Evolutionary conservation across 148 eudicot genomes (phyloP).

Genomic region (Heliamphora exappendiculata): DNA sequence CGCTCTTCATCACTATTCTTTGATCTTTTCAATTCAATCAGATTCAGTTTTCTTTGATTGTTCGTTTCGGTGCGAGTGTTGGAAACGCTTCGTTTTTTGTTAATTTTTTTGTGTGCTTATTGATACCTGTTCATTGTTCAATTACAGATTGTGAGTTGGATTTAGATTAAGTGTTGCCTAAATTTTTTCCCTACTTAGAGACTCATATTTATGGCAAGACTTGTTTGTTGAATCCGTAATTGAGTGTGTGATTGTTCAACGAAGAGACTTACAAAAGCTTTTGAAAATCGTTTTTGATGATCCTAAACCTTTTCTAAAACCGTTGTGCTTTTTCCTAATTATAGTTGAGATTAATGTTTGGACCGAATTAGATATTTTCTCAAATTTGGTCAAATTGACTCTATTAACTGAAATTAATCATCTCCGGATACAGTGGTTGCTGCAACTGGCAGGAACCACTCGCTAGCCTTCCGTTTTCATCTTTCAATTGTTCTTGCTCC

Average conservation of each 20-base stretch:
- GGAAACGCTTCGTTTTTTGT: background rate
- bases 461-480: background rate
- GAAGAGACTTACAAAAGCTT: no score
- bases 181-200: no score
- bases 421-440: conserved; percentile 8
- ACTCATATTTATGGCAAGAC: no score
- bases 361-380: background rate
- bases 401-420: background rate
- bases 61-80: background rate
- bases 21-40: background rate
- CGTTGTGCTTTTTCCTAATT: background rate
- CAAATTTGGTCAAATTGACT: background rate
- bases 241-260: background rate
- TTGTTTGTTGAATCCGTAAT: background rate
- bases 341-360: background rate
- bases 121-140: background rate
- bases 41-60: background rate
- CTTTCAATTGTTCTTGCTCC: conserved; percentile 1
- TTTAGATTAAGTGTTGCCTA: background rate
- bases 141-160: background rate
- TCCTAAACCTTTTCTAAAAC: no score
- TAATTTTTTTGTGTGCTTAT: background rate
- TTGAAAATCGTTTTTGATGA: no score
- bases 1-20: background rate
- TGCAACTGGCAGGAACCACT: conserved; percentile 16